These are phyloP conservation scores for Cyclotella sp. DNA, from an alignment of 108 stramenopile genomes.

Conservation along the genomic window DNA sequence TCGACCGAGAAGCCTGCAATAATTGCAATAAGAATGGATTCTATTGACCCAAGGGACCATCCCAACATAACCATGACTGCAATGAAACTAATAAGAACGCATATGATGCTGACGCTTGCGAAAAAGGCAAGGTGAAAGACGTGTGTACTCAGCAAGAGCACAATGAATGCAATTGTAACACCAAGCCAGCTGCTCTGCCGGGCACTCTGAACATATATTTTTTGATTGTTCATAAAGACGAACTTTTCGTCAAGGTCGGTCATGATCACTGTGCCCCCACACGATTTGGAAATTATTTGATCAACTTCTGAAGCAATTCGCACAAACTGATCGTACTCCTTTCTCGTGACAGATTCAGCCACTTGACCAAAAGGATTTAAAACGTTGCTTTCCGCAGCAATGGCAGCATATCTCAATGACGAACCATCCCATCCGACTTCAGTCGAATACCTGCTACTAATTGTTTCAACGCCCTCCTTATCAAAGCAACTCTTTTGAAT, in stretches of 20 bases:
- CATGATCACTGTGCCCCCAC: conserved; percentile 43
- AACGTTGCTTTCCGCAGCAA: conserved; percentile 45
- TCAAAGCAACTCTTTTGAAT: conserved; percentile 42
- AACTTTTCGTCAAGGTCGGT: conserved; percentile 64
- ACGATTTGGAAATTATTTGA: conserved; percentile 30
- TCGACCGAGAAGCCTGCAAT: conserved; percentile 57
- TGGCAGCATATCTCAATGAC: conserved; percentile 41
- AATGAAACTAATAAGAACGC: conserved; percentile 53
- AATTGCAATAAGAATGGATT: conserved; percentile 55
- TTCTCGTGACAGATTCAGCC: conserved; percentile 35
- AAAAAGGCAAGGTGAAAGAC: conserved; percentile 56
- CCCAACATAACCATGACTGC: conserved; percentile 60
- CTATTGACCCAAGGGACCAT: conserved; percentile 53
- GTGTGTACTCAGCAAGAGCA: conserved; percentile 52
- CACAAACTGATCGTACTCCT: conserved; percentile 55
- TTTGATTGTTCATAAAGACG: conserved; percentile 68
- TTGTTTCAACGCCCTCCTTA: conserved; percentile 41
- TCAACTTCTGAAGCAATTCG: conserved; percentile 35
- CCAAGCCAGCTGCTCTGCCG: conserved; percentile 52
- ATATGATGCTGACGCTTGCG: conserved; percentile 56
- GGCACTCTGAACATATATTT: conserved; percentile 53
- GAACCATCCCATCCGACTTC: conserved; percentile 55
- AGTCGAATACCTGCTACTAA: conserved; percentile 31
- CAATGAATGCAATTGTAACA: conserved; percentile 58
- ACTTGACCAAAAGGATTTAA: conserved; percentile 45